Base-by-base conservation (phyloP, 2,329 filamentous ascomycete species). In the Sclerotinia minor region DNA sequence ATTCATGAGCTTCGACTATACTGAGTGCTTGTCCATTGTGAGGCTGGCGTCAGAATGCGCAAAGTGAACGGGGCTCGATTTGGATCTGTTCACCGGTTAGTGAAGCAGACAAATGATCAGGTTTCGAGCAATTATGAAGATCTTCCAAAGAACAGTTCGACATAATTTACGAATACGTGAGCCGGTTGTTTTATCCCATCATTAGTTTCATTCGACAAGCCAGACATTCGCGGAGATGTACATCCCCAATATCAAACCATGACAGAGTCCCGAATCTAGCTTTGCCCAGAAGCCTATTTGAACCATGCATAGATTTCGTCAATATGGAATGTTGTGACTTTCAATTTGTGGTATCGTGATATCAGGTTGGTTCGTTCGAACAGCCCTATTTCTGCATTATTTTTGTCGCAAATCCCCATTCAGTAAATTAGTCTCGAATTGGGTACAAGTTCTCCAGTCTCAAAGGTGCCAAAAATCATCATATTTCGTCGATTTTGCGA, bases 1-100 rank as follows among this genome's bases (percentile, higher is more conserved):
- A 69, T 71, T 72, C 69, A 77, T 71, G 74, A 74, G 72, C 72
- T 68, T 71, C 72, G 71, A 71, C 72, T 74, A 49, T 38, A 63
- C 65, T 26, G 57, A 63, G 49, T 54, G 49, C 21, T 49, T 19
- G 24, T 64, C 61, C 49, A 64, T 26, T 67, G 47, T 41, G 53
- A 58, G 64, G 64, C 47, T 65, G 41, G 44, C 53, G 41, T 58
- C 53, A 57, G 29, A 58, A 58, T 57, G 38, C 64, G 58, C 32
- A 26, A 49, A 32, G 64, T 65, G 64, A 65, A 63, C 21, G 26
- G 49, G 57, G 38, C 35, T 63, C 49, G 38, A 55, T 38, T 67
- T 38, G 50, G 41, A 50, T 63, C 49, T 63, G 32, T 44, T 54
- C 52, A 65, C 41, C 32, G 53, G 50, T 65, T 65, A 57, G 53